These are phyloP conservation scores for Naganishia sp. DNA, from an alignment of 1,284 basidiomycete species.

Conservation along the genomic window DNA sequence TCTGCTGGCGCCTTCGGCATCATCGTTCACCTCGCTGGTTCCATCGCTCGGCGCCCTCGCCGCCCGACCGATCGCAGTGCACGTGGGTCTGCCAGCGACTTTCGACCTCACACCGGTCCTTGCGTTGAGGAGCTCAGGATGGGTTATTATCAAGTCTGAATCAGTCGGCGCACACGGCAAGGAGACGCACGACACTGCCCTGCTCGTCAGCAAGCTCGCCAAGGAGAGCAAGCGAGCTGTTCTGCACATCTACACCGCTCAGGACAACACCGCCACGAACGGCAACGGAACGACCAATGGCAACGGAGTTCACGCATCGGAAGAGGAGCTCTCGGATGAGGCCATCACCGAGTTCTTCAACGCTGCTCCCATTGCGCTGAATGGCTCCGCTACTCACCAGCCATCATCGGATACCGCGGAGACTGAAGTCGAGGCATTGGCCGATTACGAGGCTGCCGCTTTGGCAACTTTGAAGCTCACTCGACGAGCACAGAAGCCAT, in stretches of 20 bases:
- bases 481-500: constrained; percentile 64
- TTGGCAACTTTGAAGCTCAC: constrained; percentile 65
- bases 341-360: constrained; percentile 29
- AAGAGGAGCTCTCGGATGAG: constrained; percentile 31
- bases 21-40: constrained; percentile 37
- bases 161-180: constrained; percentile 55
- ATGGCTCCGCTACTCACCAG: constrained; percentile 12
- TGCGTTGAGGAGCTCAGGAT: constrained; percentile 61
- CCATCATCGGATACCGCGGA: constrained; percentile 11
- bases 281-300: constrained; percentile 52
- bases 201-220: constrained; percentile 70
- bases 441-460: constrained; percentile 65
- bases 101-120: constrained; percentile 64
- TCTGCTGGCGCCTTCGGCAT: constrained; percentile 36
- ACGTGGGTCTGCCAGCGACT: constrained; percentile 57
- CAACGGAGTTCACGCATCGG: constrained; percentile 44
- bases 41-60: constrained; percentile 62
- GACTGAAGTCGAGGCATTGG: constrained; percentile 54
- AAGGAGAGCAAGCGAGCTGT: constrained; percentile 58
- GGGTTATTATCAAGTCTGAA: constrained; percentile 66
- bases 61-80: constrained; percentile 61
- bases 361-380: constrained; percentile 18
- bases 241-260: constrained; percentile 34
- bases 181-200: constrained; percentile 70
- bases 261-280: constrained; percentile 26